Evolutionary conservation across 495 filamentous ascomycete species (phyloP).

Genomic region (Penicillium verhagenii): DNA sequence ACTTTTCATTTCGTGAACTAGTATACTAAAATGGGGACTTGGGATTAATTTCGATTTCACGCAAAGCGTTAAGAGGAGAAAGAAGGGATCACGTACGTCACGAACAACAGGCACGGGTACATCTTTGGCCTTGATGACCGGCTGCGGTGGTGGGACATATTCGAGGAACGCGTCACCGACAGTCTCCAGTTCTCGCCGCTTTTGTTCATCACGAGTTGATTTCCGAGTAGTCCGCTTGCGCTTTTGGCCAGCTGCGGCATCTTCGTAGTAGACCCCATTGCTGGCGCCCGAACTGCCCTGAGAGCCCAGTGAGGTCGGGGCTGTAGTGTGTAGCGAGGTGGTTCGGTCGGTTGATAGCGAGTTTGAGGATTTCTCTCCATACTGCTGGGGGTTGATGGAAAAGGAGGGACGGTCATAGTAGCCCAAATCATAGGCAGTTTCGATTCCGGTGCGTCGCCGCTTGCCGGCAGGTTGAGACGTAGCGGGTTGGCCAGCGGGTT

Average conservation of each 20-base stretch:
- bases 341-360: slow-evolving; percentile 85
- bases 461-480: slow-evolving; percentile 58
- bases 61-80: slow-evolving; percentile 5
- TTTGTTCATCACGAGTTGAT: slow-evolving; percentile 76
- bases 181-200: slow-evolving; percentile 65
- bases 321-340: slow-evolving; percentile 82
- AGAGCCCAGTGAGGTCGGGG: slow-evolving; percentile 84
- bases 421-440: slow-evolving; percentile 62
- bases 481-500: slow-evolving; percentile 15
- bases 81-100: slow-evolving; percentile 65
- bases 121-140: slow-evolving; percentile 87
- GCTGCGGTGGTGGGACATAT: slow-evolving; percentile 83
- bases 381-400: slow-evolving; percentile 70
- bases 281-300: slow-evolving; percentile 62
- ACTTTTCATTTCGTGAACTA: slow-evolving; percentile 53
- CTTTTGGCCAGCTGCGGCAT: slow-evolving; percentile 70
- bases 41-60: slow-evolving; percentile 16
- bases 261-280: slow-evolving; percentile 53
- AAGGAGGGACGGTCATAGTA: slow-evolving; percentile 61
- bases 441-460: slow-evolving; percentile 61
- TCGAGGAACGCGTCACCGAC: slow-evolving; percentile 68
- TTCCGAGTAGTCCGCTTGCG: slow-evolving; percentile 80
- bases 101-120: slow-evolving; percentile 77
- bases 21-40: slow-evolving; percentile 33
- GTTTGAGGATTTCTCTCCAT: slow-evolving; percentile 61